Conservation (phyloP, 768 basidiomycete species). For the Chalciporus pseudorubinellus region DNA sequence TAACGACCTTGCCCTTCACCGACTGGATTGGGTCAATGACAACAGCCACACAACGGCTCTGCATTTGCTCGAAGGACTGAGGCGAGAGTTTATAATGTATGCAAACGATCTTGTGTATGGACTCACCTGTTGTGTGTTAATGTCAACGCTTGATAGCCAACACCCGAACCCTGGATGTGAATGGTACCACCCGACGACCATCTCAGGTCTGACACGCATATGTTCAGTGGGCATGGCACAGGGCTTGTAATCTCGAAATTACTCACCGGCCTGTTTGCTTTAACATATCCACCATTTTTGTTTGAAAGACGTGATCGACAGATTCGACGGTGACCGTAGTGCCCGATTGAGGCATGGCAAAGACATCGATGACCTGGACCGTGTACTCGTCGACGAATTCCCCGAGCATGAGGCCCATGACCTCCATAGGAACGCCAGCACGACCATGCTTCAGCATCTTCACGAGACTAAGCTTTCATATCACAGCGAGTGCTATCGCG, state of each 20-base stretch:
- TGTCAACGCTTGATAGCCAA: constrained; percentile 98
- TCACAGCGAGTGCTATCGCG: constrained; percentile 10
- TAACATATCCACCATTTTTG: constrained; percentile 97
- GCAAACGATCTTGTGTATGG: background rate
- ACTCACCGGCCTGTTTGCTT: constrained; percentile 96
- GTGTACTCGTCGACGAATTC: constrained; percentile 99
- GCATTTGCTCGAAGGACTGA: constrained; percentile 94
- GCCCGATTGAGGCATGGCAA: constrained; percentile 98
- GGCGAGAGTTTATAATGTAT: constrained; percentile 14
- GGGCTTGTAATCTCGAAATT: constrained; percentile 1
- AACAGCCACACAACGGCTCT: constrained; percentile 91
- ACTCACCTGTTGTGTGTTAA: constrained; percentile 93
- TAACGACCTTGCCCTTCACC: constrained; percentile 97
- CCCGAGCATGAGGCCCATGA: constrained; percentile 97
- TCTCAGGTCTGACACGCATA: constrained; percentile 68
- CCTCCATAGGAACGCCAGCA: constrained; percentile 98
- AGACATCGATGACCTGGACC: constrained; percentile 92
- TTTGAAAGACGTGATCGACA: constrained; percentile 98
- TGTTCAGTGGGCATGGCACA: constrained; percentile 4
- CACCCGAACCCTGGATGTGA: constrained; percentile 99
- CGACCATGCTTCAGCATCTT: constrained; percentile 99
- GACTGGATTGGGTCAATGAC: constrained; percentile 99
- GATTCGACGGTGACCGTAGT: constrained; percentile 98
- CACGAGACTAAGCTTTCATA: constrained; percentile 3
- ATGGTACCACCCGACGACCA: constrained; percentile 99